Evolutionary conservation across 352 stramenopile genomes (phyloP), one percentile per base, ranked within the genome.

Genomic region (Globisporangium irregulare): DNA sequence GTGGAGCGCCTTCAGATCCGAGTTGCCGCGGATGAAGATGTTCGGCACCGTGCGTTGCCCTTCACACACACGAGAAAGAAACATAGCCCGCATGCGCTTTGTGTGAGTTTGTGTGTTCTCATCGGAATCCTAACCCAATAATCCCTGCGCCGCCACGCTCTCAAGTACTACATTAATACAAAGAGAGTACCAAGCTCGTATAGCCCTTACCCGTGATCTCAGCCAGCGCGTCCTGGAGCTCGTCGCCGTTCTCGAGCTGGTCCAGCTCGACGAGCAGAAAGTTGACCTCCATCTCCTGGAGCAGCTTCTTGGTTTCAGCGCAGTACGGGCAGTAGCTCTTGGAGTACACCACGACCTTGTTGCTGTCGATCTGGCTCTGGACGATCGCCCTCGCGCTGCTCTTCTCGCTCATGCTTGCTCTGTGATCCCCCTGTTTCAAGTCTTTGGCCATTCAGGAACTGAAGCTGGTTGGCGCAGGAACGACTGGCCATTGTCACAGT

Each of bases 261-360:
- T 91, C 81, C 58, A 93, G 72, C 74, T 93, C 85, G 20, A 93
- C 73, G 46, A 90, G 68, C 1, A 84, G 71, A 67, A 79, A 91
- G 58, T 77, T 73, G 46, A 69, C 83, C 43, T 80, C 77, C 57
- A 90, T 66, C 59, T 91, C 73, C 29, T 67, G 74, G 57, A 93
- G 72, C 59, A 93, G 72, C 51, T 58, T 61, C 77, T 93, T 93
- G 66, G 83, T 89, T 60, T 82, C 81, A 59, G 75, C 80, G 80
- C 96, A 99, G 82, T 98, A 98, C 36, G 93, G 92, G 73, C 97
- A 99, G 80, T 94, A 98, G 34, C 82, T 88, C 84, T 99, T 99
- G 67, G 91, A 97, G 79, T 98, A 99, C 61, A 95, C 78, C 38
- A 89, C 76, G 20, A 61, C 56, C 56, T 27, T 27, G 15, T 61